phyloP scores from a whole-genome alignment of 2,329 filamentous ascomycete species.

The Chalaropsis ovoidea region DNA sequence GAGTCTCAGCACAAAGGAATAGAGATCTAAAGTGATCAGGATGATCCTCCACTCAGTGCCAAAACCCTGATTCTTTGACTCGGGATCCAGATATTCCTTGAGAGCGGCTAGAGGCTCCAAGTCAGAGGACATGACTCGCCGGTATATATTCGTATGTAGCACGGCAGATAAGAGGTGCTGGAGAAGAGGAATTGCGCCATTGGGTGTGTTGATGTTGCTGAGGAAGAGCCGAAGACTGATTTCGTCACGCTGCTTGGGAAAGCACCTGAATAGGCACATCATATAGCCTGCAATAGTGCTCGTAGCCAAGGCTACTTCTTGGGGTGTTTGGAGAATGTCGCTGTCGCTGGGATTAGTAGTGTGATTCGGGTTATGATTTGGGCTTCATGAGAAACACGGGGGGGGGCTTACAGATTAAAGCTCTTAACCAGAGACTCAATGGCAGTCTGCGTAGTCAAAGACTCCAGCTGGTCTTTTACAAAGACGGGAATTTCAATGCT shows the following conservation, averaged over 20 bases:
- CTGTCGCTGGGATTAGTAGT: neutral
- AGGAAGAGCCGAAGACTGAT: constrained; percentile 91
- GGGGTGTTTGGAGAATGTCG: neutral
- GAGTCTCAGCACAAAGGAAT: constrained; percentile 81
- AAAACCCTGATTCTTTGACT: neutral
- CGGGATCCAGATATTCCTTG: constrained; percentile 8
- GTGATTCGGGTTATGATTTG: neutral
- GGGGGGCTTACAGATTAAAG: constrained; percentile 14
- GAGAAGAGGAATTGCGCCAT: constrained; percentile 50
- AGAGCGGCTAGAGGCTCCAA: constrained; percentile 14
- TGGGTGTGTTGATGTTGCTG: constrained; percentile 48
- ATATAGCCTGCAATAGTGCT: constrained; percentile 61
- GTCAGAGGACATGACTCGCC: constrained; percentile 16
- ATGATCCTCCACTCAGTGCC: constrained; percentile 75
- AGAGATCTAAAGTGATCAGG: constrained; percentile 84
- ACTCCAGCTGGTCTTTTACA: constrained; percentile 12
- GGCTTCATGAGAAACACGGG: neutral
- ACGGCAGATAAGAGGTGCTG: constrained; percentile 73
- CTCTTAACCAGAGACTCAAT: constrained; percentile 17
- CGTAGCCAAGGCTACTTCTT: constrained; percentile 48
- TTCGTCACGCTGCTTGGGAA: constrained; percentile 70
- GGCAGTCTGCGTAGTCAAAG: constrained; percentile 17
- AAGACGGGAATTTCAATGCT: constrained; percentile 13
- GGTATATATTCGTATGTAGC: constrained; percentile 34
- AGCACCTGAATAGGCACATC: constrained; percentile 73